Percentiles rank a stretch among this genome's conserved stretches.
These are phyloP conservation scores for Epipyxis sp. DNA, from an alignment of 108 stramenopile genomes.

Conservation along the genomic window DNA sequence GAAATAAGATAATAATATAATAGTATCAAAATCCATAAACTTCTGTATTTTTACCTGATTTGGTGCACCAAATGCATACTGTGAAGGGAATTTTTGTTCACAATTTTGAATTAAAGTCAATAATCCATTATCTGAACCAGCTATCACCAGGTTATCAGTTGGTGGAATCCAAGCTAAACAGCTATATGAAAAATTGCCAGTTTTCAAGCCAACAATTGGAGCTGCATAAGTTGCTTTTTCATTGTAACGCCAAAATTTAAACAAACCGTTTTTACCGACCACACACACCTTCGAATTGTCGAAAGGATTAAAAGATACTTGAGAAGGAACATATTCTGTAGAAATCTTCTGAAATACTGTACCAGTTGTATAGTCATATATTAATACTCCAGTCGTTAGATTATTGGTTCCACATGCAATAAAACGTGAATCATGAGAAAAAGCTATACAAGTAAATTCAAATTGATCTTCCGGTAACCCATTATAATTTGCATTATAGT, in stretches of 20 bases:
- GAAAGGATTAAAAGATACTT: conserved; percentile 11
- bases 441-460: not conserved
- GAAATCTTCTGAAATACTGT: not conserved
- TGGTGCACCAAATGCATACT: not conserved
- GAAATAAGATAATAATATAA: too few relatives aligned
- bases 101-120: conserved; percentile 2
- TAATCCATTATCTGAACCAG: not conserved
- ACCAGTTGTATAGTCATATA: not conserved
- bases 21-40: too few relatives aligned
- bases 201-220: not conserved
- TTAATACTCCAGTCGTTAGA: conserved; percentile 7
- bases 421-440: conserved; percentile 15
- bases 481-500: too few relatives aligned
- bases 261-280: not conserved
- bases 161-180: conserved; percentile 19
- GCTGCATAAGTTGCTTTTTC: not conserved
- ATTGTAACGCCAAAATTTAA: conserved; percentile 13
- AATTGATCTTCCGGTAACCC: too few relatives aligned
- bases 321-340: not conserved
- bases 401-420: not conserved
- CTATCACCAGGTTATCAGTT: not conserved
- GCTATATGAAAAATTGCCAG: not conserved
- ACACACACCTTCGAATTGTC: not conserved
- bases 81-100: conserved; percentile 9
- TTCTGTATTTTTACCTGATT: not conserved